Base-by-base conservation (phyloP, 768 basidiomycete genomes). In the Floccularia luteovirens region DNA sequence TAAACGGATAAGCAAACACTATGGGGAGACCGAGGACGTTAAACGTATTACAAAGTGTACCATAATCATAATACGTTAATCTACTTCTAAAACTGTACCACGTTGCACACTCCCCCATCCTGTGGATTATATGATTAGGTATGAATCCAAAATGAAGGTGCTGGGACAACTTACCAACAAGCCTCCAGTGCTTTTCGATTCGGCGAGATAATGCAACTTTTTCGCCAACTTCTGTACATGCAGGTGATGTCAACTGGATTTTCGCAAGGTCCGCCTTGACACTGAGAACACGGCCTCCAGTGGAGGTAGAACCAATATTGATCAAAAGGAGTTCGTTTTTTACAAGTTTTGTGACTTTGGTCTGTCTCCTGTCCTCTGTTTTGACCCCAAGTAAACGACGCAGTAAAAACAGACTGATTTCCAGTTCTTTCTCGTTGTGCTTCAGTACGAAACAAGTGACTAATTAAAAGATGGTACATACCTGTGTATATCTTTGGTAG, bases 341-440 rank as follows among this genome's bases (percentile, higher is more conserved):
- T 43, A 79, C 74, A 32, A 96, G 75, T 61, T 96, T 96, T 39
- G 88, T 72, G 17, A 90, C 89, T 63, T 92, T 99, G 16, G 96
- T 96, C 59, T 93, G 90, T 61, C 97, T 99, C 70, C 93, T 96
- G 68, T 98, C 96, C 62, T 97, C 94, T 17, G 92, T 91, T 62
- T 93, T 92, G 46, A 99, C 96, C 58, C 96, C 94, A n/a, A 98
- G 77, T 39, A 98, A 67, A 44, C 96, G 81, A 44, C 96, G 88
- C 24, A 99, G 83, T 23, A 98, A 69, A 82, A 97, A 99, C 50
- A 93, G 70, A 51, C 79, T 87, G 57, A 93, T 91, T 61, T 93
- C 90, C 40, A 93, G 72, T 61, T 93, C 91, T 90, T 43, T 3
- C n/a, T n/a, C n/a, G n/a, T n/a, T n/a, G n/a, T n/a, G n/a, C n/a